Base-by-base conservation (phyloP, 805 yeast species). In the Starmerella geochares region DNA sequence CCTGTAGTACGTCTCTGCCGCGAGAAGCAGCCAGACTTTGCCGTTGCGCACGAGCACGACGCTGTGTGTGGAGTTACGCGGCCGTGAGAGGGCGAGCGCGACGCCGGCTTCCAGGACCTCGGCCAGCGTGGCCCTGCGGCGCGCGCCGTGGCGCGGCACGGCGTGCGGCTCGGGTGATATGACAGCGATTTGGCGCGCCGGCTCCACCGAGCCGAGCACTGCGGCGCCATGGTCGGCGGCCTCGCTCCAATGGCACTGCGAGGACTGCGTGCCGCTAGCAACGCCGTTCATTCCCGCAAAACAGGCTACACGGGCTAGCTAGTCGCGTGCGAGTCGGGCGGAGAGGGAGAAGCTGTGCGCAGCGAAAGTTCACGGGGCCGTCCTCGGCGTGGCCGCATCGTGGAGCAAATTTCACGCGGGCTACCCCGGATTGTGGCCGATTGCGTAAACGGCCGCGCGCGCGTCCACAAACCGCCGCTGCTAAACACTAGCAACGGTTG, bases 1-100 rank as follows among this genome's bases (percentile, higher is more conserved):
- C 5, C 33, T 23, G 24, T 39, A 25, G 27, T 36, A 55, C 27
- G 51, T 55, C 16, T 50, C 54, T 2, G 55, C 46, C 1, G 52
- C 28, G 23, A 55, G 43, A 4, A 45, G 33, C 17, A 54, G 21
- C 46, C 24, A 31, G 10, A 51, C 16, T 28, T 32, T 36, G 11
- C 41, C 43, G 20, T 44, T 27, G 11, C 25, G 40, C 2, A 54
- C 36, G 4, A 37, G 40, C 40, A 52, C 11, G 8, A 41, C 16
- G 32, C 47, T 55, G 8, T 44, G 40, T 1, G 33, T 23, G 10
- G 29, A 41, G 21, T 52, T 52, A 5, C 20, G 41, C 6, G 55
- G 52, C 3, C 39, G 14, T 2, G 50, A 48, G 4, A 52, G 17
- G 3, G 52, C 55, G 20, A 35, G 6, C 3, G 4, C 24, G 3